Base-by-base conservation (phyloP, 2,329 filamentous ascomycete genomes). In the Paecilomyces variotii region DNA sequence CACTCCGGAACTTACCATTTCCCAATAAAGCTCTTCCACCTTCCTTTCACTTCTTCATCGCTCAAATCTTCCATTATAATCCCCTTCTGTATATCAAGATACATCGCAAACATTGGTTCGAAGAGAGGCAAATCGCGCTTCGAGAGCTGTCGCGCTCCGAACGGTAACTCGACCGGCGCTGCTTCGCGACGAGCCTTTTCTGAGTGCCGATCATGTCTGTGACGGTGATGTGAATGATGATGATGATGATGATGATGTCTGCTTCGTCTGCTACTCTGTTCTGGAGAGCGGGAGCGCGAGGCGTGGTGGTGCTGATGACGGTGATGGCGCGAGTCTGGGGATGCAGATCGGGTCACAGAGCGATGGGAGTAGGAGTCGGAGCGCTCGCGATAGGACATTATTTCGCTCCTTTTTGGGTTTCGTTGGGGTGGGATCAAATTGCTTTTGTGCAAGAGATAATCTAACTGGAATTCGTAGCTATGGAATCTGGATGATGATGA, bases 21-120 rank as follows among this genome's bases (percentile, higher is more conserved):
- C 3, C 83, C 81, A 11, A 93, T 73, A 68, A 97, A 99, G 71
- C 91, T 93, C 81, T 96, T 96, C 91, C 93, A 99, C 57, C 93
- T 80, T 1, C 92, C 91, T 63, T 82, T 87, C 0, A 86, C 75
- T 71, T 97, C 92, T n/a, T 83, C 82, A 62, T 90, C 87, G 58
- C 85, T 82, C 64, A 97, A 79, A 9, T 84, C 81, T 19, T 86
- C 80, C 1, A 95, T 77, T 56, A 87, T 77, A 49, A 89, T 81
- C 45, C 85, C 81, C 76, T 97, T 97, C 74, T 97, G 93, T 34
- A 96, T 83, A 65, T 92, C 89, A 27, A 97, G 81, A 67, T 97
- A 97, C 54, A 89, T 84, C 14, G 87, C 89, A 62, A 97, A 90
- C 60, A 97, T 78, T 0, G 88, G 83, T 61, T 82, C 81, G 68